Percentiles rank a stretch among this genome's conserved stretches.
Evolutionary conservation across 208 protist species (phyloP).

Genomic region (Trypanosoma rangeli): DNA sequence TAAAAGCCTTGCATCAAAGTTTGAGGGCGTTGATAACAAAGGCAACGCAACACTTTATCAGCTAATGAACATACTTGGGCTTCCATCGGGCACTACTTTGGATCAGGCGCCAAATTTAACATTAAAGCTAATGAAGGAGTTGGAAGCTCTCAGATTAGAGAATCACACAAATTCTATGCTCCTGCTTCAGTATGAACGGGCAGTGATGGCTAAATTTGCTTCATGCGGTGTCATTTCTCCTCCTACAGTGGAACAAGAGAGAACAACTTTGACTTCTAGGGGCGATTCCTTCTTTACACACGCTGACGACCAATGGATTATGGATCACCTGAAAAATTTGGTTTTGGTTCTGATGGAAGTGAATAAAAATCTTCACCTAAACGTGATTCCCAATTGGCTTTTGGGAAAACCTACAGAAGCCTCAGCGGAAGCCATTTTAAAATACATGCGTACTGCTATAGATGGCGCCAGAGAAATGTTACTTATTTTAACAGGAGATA

Average conservation of each 20-base stretch:
- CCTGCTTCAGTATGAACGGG: conserved; percentile 47
- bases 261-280: conserved; percentile 13
- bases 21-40: conserved; percentile 8
- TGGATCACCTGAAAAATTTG: conserved; percentile 11
- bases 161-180: conserved; percentile 46
- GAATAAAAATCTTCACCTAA: conserved; percentile 10
- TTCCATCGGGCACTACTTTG: background rate
- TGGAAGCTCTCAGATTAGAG: conserved; percentile 45
- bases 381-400: conserved; percentile 17
- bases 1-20: background rate
- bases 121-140: conserved; percentile 46
- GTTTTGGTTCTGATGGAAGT: conserved; percentile 23
- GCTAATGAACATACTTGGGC: conserved; percentile 59
- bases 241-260: conserved; percentile 29
- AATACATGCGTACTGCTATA: conserved; percentile 25
- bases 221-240: conserved; percentile 43
- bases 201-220: conserved; percentile 36
- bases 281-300: background rate
- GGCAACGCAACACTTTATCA: conserved; percentile 26
- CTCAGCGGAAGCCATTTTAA: conserved; percentile 21
- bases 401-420: background rate
- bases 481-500: conserved; percentile 3
- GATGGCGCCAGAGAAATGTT: conserved; percentile 13
- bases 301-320: conserved; percentile 21
- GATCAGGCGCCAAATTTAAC: conserved; percentile 34